These are phyloP conservation scores for Polygonum aviculare DNA, from an alignment of 148 eudicot species.

Conservation along the genomic window DNA sequence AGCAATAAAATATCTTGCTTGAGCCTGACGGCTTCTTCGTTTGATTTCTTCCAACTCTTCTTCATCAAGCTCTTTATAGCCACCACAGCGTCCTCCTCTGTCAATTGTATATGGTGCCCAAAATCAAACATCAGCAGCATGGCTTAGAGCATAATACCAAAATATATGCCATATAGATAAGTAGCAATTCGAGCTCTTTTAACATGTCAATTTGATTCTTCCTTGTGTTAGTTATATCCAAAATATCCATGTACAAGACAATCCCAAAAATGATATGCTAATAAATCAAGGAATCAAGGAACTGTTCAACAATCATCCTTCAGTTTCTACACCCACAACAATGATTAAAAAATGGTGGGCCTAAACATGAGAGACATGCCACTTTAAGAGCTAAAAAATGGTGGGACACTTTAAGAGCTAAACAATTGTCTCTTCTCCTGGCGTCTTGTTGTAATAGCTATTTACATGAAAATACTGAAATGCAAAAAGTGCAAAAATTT, in stretches of 20 bases:
- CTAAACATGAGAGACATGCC: too few species aligned
- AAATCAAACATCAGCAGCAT: not conserved
- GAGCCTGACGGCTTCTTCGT: conserved; percentile 81
- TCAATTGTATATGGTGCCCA: conserved; percentile 11
- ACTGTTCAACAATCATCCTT: too few species aligned
- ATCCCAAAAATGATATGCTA: too few species aligned
- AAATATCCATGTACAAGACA: not conserved
- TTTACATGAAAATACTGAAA: too few species aligned
- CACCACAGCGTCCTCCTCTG: conserved; percentile 98
- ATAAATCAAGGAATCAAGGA: too few species aligned
- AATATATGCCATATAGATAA: not conserved
- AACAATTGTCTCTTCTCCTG: too few species aligned
- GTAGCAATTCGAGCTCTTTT: not conserved
- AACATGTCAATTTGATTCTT: not conserved
- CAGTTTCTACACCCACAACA: too few species aligned
- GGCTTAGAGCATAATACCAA: not conserved
- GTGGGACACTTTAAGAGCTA: too few species aligned
- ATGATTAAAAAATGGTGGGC: too few species aligned
- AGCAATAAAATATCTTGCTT: conserved; percentile 29
- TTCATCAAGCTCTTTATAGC: conserved; percentile 97
- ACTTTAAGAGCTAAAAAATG: too few species aligned
- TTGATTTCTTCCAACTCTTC: conserved; percentile 90
- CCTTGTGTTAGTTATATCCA: not conserved
- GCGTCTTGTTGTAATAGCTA: too few species aligned
- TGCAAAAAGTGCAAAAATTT: too few species aligned